Percentiles rank a stretch among this genome's conserved stretches.
Evolutionary conservation across 1,284 basidiomycete species (phyloP).

Genomic region (Ustilago sp.): DNA sequence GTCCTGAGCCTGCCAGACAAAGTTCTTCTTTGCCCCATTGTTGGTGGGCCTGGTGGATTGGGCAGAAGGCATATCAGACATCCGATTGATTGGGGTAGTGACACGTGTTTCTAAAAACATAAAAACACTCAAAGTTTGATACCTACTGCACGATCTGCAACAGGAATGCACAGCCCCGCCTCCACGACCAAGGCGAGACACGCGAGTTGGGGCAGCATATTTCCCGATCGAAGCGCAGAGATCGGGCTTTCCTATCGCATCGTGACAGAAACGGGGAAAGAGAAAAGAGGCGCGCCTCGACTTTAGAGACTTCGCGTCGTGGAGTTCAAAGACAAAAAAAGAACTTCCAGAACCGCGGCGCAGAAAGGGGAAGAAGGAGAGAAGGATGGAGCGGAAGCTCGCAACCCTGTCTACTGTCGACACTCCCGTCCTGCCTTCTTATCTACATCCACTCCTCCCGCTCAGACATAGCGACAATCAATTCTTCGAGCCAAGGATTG

Average conservation of each 20-base stretch:
- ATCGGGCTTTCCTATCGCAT: neutral
- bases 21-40: too few species aligned
- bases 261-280: slow-evolving; percentile 4
- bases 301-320: slow-evolving; percentile 21
- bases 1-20: too few species aligned
- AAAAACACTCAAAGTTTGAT: too few species aligned
- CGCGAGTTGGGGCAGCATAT: neutral
- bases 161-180: neutral
- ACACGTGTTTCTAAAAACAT: too few species aligned
- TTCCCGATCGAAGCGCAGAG: neutral
- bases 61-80: too few species aligned
- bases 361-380: slow-evolving; percentile 6
- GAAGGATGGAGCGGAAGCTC: slow-evolving; percentile 2
- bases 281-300: slow-evolving; percentile 14
- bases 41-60: too few species aligned
- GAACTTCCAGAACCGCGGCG: slow-evolving; percentile 4
- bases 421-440: neutral
- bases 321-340: slow-evolving; percentile 9
- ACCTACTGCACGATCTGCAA: too few species aligned
- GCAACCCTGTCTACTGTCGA: neutral
- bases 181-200: neutral
- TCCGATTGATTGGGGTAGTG: too few species aligned
- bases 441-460: neutral
- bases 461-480: neutral
- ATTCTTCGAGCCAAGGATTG: neutral